Percentiles rank a stretch among this genome's conserved stretches.
Evolutionary conservation across 768 basidiomycete genomes (phyloP).

Genomic region (Trametes cingulata): DNA sequence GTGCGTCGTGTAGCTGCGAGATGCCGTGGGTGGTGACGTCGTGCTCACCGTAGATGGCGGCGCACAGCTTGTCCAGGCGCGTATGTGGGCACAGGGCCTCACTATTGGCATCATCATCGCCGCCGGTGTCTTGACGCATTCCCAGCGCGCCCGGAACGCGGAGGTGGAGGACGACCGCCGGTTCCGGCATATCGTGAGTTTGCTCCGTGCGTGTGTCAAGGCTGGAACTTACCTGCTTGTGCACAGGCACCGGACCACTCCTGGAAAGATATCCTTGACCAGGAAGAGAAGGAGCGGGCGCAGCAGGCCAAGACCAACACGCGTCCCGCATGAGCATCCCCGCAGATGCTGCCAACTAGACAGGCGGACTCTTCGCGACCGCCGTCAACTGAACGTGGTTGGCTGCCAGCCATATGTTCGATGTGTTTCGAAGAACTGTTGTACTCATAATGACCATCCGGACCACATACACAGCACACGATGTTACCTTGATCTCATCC

Average conservation of each 20-base stretch:
- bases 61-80: conserved; percentile 68
- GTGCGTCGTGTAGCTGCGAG: conserved; percentile 7
- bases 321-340: conserved; percentile 5
- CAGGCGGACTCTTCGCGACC: no score
- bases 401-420: no score
- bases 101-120: conserved; percentile 14
- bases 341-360: no score
- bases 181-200: conserved; percentile 28
- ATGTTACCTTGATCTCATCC: no score
- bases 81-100: conserved; percentile 32
- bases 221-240: neutral
- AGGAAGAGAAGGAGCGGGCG: conserved; percentile 21
- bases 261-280: conserved; percentile 33
- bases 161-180: conserved; percentile 34
- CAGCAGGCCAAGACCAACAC: neutral
- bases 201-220: neutral
- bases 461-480: no score
- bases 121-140: conserved; percentile 51
- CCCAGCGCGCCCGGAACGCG: conserved; percentile 39
- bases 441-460: no score
- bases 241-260: conserved; percentile 33
- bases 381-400: no score
- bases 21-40: no score
- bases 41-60: neutral
- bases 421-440: no score